Evolutionary conservation across 352 stramenopile species (phyloP).

Genomic region (Phytopythium litorale): DNA sequence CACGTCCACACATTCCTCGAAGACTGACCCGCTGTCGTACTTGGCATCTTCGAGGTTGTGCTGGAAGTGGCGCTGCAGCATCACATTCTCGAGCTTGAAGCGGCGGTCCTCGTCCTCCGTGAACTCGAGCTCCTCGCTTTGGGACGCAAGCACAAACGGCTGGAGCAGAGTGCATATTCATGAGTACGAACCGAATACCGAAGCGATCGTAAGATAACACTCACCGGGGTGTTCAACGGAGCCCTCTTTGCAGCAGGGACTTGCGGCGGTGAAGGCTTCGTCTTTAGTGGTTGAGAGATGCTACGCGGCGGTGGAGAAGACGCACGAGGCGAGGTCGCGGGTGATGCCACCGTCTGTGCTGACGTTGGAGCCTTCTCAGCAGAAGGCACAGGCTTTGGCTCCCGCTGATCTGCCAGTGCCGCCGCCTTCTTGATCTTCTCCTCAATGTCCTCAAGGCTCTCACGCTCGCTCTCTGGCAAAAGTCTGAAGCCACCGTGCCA

Average conservation of each 20-base stretch:
- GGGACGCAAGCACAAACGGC: constrained; percentile 30
- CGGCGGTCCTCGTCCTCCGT: constrained; percentile 55
- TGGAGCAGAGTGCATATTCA: neutral
- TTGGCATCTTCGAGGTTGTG: constrained; percentile 85
- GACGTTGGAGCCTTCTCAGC: neutral
- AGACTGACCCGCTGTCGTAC: constrained; percentile 22
- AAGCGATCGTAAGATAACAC: neutral
- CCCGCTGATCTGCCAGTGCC: constrained; percentile 7
- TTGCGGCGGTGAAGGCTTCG: neutral
- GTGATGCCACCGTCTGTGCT: neutral
- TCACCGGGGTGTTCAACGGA: neutral
- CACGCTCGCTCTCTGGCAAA: constrained; percentile 55
- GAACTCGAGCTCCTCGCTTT: constrained; percentile 52
- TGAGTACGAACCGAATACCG: neutral
- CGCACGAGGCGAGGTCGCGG: neutral
- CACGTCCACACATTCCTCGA: neutral
- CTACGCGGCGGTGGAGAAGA: neutral
- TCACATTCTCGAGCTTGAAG: constrained; percentile 71
- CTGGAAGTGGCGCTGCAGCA: constrained; percentile 78
- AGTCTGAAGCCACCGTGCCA: constrained; percentile 23
- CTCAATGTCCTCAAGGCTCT: constrained; percentile 46
- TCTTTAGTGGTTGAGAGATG: neutral
- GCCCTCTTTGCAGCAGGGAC: neutral
- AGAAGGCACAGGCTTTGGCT: neutral
- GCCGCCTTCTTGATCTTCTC: constrained; percentile 23